phyloP scores from a whole-genome alignment of 2,329 filamentous ascomycete genomes.

The Cladosporium halotolerans region DNA sequence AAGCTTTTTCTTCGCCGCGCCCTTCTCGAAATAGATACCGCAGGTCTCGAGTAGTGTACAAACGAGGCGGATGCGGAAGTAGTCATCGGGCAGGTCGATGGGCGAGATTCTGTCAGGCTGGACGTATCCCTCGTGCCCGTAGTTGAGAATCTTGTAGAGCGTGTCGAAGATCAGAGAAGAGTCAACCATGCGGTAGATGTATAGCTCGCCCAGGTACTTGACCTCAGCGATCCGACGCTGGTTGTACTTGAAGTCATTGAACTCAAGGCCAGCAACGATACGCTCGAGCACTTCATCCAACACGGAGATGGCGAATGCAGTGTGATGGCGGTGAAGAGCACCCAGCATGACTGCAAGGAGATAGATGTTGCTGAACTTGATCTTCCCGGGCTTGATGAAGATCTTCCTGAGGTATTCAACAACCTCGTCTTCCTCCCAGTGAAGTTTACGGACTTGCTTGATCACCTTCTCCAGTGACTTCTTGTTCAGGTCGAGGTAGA shows the following conservation, averaged over 20 bases:
- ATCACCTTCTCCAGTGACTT: slow-evolving; percentile 89
- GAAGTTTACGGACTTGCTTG: slow-evolving; percentile 88
- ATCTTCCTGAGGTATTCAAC: slow-evolving; percentile 77
- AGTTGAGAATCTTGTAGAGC: slow-evolving; percentile 89
- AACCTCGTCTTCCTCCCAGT: slow-evolving; percentile 93
- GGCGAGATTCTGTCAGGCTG: slow-evolving; percentile 68
- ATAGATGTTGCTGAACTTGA: slow-evolving; percentile 96
- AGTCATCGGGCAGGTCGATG: slow-evolving; percentile 87
- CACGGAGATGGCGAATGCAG: slow-evolving; percentile 81
- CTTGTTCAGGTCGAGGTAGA: slow-evolving; percentile 91
- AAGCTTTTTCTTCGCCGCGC: slow-evolving; percentile 89
- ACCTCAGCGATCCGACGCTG: slow-evolving; percentile 91
- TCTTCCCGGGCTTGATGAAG: slow-evolving; percentile 92
- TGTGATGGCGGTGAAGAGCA: slow-evolving; percentile 85
- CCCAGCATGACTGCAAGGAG: slow-evolving; percentile 84
- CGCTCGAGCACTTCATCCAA: slow-evolving; percentile 89
- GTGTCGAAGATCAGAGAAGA: slow-evolving; percentile 93
- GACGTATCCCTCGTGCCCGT: slow-evolving; percentile 76
- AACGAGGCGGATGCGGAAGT: slow-evolving; percentile 87
- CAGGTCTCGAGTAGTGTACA: slow-evolving; percentile 90
- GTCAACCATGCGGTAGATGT: slow-evolving; percentile 96
- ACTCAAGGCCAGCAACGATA: slow-evolving; percentile 79
- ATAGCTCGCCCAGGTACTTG: slow-evolving; percentile 92
- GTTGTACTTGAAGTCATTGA: slow-evolving; percentile 96
- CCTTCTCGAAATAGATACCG: slow-evolving; percentile 91